These are phyloP conservation scores for Lachnellula hyalina DNA, from an alignment of 2,329 filamentous ascomycete species.

Conservation along the genomic window DNA sequence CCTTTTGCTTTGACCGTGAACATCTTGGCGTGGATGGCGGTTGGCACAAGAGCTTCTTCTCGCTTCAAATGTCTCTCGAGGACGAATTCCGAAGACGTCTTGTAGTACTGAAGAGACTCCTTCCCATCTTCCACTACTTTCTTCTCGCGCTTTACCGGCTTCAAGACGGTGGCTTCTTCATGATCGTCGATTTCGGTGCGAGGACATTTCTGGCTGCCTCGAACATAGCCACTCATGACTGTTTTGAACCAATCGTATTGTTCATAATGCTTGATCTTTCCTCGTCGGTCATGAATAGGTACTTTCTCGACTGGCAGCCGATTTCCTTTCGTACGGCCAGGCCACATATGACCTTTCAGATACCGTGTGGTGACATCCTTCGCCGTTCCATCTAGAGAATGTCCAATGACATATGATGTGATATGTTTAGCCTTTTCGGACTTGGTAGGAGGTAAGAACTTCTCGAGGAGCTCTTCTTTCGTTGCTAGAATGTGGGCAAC, in stretches of 20 bases:
- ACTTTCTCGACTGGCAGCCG: constrained; percentile 76
- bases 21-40: constrained; percentile 62
- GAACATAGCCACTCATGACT: constrained; percentile 68
- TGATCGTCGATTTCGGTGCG: constrained; percentile 68
- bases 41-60: constrained; percentile 77
- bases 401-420: constrained; percentile 82
- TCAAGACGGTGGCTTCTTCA: constrained; percentile 74
- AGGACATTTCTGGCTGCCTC: constrained; percentile 44
- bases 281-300: constrained; percentile 69
- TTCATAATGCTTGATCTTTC: constrained; percentile 72
- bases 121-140: constrained; percentile 69
- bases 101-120: constrained; percentile 84
- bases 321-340: constrained; percentile 83
- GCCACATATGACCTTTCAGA: constrained; percentile 72
- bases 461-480: constrained; percentile 64
- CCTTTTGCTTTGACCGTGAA: constrained; percentile 75
- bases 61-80: constrained; percentile 82
- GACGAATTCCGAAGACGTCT: constrained; percentile 77
- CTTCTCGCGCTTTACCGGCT: constrained; percentile 65
- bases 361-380: constrained; percentile 96
- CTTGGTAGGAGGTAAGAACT: constrained; percentile 74
- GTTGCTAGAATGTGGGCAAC: constrained; percentile 63
- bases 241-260: constrained; percentile 84
- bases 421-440: constrained; percentile 85
- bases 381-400: constrained; percentile 76